These are phyloP conservation scores for Ciborinia camelliae DNA, from an alignment of 2,329 filamentous ascomycete genomes.

Conservation along the genomic window DNA sequence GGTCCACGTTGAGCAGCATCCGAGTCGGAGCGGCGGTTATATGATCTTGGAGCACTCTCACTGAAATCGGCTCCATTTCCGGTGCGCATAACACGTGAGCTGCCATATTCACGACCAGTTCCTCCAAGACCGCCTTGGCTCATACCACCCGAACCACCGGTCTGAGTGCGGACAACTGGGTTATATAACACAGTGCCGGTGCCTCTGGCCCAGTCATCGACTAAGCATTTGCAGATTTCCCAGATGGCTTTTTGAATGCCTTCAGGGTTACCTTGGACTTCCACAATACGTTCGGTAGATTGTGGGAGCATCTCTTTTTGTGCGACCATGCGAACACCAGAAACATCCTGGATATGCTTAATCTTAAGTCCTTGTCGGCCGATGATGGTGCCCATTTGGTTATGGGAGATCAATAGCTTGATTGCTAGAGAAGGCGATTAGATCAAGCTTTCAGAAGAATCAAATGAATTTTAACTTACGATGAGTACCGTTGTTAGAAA, in stretches of 20 bases:
- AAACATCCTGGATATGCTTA: conserved; percentile 97
- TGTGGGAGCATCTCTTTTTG: conserved; percentile 99
- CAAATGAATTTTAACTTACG: conserved; percentile 58
- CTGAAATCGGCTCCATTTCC: conserved; percentile 98
- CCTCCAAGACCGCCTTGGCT: conserved; percentile 47
- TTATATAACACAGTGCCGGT: conserved; percentile 98
- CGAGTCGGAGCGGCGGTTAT: conserved; percentile 77
- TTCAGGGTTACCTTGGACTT: conserved; percentile 90
- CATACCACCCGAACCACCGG: conserved; percentile 43
- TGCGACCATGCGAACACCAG: conserved; percentile 96
- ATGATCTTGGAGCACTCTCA: conserved; percentile 66
- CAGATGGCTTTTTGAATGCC: conserved; percentile 94
- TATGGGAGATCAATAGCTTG: conserved; percentile 97
- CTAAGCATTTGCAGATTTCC: conserved; percentile 98
- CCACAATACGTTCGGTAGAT: conserved; percentile 95
- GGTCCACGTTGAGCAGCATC: conserved; percentile 77
- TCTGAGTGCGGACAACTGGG: conserved; percentile 83
- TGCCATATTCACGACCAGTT: conserved; percentile 54
- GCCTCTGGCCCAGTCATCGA: conserved; percentile 96
- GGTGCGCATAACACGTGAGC: conserved; percentile 81
- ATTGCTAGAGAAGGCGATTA: conserved; percentile 59
- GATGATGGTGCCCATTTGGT: conserved; percentile 99
- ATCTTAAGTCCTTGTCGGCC: conserved; percentile 95
- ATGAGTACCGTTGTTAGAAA: conserved; percentile 86
- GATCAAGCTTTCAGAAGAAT: not conserved